Evolutionary conservation across 768 basidiomycete genomes (phyloP), one percentile per base, ranked within the genome.

Genomic region (Tubosaeta brunneosetosa): DNA sequence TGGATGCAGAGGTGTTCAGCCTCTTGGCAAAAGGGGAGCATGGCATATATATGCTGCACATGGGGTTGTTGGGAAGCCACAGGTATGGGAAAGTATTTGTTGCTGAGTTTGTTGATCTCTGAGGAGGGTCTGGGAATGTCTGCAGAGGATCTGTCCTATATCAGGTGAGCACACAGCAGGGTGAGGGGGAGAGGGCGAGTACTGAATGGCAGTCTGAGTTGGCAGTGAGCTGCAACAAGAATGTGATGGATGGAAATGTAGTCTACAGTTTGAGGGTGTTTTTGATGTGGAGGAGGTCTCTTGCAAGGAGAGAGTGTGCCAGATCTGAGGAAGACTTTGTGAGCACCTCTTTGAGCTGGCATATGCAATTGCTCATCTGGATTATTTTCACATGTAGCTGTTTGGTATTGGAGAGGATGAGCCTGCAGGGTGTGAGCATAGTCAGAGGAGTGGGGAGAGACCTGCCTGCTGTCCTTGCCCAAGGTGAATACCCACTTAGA

Each of bases 41-140:
- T 74, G 63, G 77, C 79, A 44, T 83, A 74, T 57, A 88, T 86
- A 34, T 78, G 76, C 58, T 82, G 38, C 85, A 77, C 61, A 84
- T 81, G 55, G 73, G 74, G 52, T 84, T 77, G 66, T 86, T 80
- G 17, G 82, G 76, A 12, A 78, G 72, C 81, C 83, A 85, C 0
- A 84, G 83, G 46, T 85, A 85, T 1, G 86, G 86, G 57, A 87
- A 88, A 0, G 82, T n/a, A n/a, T n/a, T n/a, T 79, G 46, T 81
- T 74, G 60, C 83, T 84, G 47, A 88, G 75, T 58, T 80, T 68
- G 29, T 70, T 70, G 50, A 70, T 68, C 36, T 71, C 69, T 13
- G 67, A 66, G 12, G 61, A 67, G 40, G 71, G 60, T 47, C 55
- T 51, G 1, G 59, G 60, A 0, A 50, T 8, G 37, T 65, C 68